Conservation (phyloP, 2,329 filamentous ascomycete genomes). For the Pseudofabraea citricarpa region DNA sequence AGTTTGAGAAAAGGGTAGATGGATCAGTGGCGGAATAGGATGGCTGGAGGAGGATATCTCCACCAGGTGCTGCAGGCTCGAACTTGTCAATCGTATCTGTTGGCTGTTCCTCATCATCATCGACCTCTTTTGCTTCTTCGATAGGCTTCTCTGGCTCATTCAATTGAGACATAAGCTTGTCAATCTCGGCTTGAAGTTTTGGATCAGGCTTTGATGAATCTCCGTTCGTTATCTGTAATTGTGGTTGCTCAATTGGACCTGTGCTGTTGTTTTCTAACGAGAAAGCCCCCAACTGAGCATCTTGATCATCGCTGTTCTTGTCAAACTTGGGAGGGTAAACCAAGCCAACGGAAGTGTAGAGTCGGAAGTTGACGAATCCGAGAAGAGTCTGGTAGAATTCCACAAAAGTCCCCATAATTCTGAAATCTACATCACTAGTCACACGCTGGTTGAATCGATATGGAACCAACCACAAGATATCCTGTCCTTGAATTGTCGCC, state of each 20-base stretch:
- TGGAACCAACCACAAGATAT: conserved; percentile 93
- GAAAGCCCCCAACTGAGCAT: conserved; percentile 86
- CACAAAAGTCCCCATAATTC: conserved; percentile 98
- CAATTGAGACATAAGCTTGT: conserved; percentile 65
- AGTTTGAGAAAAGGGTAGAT: conserved; percentile 76
- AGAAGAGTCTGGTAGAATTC: conserved; percentile 98
- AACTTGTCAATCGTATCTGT: conserved; percentile 82
- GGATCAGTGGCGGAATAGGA: conserved; percentile 59
- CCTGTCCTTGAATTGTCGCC: conserved; percentile 93
- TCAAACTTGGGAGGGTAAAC: conserved; percentile 97
- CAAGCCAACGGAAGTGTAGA: conserved; percentile 86
- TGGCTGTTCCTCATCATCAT: conserved; percentile 38
- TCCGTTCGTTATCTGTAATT: conserved; percentile 45
- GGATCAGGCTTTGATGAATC: conserved; percentile 52
- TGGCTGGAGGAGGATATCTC: conserved; percentile 82
- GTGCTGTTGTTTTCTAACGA: conserved; percentile 74
- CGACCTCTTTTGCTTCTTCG: conserved; percentile 34
- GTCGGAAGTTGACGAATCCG: conserved; percentile 90
- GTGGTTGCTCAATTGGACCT: conserved; percentile 46
- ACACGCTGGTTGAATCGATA: conserved; percentile 97
- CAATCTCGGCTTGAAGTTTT: conserved; percentile 59
- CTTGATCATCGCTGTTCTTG: conserved; percentile 77
- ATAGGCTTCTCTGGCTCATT: conserved; percentile 46
- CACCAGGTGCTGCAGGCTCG: conserved; percentile 75
- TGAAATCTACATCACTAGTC: conserved; percentile 91